phyloP scores from a whole-genome alignment of 192 early-diverging fungal species.

The Mortierella hygrophila region DNA sequence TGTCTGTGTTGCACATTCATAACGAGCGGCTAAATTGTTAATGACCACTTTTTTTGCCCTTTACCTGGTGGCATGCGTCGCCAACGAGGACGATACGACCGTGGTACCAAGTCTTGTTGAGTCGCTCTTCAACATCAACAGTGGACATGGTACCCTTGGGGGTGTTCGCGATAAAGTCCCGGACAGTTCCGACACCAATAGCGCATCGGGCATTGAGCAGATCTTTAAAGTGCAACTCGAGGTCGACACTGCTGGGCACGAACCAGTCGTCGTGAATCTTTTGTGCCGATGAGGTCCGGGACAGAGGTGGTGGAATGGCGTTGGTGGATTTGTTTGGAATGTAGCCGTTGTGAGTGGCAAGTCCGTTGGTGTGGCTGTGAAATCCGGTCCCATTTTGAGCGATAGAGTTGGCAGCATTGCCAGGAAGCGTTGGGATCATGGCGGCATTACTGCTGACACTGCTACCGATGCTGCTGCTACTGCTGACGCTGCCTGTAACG shows the following conservation, averaged over 20 bases:
- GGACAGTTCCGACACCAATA: conserved; percentile 20
- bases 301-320: not conserved
- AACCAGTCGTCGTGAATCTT: conserved; percentile 29
- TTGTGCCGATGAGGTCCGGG: conserved; percentile 4
- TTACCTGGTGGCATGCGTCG: conserved; percentile 40
- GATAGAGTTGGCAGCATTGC: not conserved
- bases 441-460: not conserved
- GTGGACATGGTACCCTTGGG: conserved; percentile 7
- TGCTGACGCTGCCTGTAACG: not conserved
- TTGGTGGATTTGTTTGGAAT: not conserved
- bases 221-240: conserved; percentile 27
- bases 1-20: no score
- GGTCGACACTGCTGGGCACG: conserved; percentile 5
- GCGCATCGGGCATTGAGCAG: conserved; percentile 27
- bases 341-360: not conserved
- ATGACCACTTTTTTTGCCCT: not conserved
- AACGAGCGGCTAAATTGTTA: not conserved
- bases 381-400: not conserved
- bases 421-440: not conserved
- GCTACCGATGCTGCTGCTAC: not conserved
- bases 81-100: conserved; percentile 39
- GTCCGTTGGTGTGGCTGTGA: not conserved
- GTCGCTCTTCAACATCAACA: conserved; percentile 28
- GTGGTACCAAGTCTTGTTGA: conserved; percentile 40
- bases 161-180: conserved; percentile 28